Percentiles rank a stretch among this genome's conserved stretches.
Conservation (phyloP, 2,329 filamentous ascomycete genomes). For the Stylonectria norvegica region DNA sequence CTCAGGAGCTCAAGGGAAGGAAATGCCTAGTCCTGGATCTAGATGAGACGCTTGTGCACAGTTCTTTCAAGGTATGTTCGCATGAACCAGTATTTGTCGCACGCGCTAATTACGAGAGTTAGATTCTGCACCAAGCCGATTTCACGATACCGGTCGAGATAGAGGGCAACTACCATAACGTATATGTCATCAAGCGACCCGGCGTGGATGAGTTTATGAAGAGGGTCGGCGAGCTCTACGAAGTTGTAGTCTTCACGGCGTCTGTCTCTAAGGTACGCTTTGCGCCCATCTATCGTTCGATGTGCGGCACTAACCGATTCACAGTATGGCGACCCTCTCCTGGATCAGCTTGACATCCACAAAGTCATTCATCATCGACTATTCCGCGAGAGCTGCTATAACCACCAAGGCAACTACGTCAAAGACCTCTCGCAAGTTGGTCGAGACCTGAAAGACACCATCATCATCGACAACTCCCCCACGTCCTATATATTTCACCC, state of each 20-base stretch:
- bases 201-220: constrained; percentile 99
- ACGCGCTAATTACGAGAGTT: constrained; percentile 20
- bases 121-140: constrained; percentile 97
- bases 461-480: constrained; percentile 99
- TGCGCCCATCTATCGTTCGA: neutral
- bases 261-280: constrained; percentile 85
- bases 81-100: neutral
- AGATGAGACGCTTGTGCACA: constrained; percentile 95
- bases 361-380: constrained; percentile 92
- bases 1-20: constrained; percentile 74
- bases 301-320: constrained; percentile 21
- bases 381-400: constrained; percentile 98
- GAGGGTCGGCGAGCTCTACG: constrained; percentile 92
- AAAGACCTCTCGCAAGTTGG: constrained; percentile 98
- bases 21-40: constrained; percentile 95
- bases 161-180: constrained; percentile 97
- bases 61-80: constrained; percentile 84
- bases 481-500: constrained; percentile 99
- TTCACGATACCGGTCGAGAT: constrained; percentile 99
- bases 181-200: constrained; percentile 99
- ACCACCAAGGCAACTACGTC: constrained; percentile 98
- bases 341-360: constrained; percentile 97
- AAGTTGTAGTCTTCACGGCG: constrained; percentile 97
- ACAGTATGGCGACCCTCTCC: constrained; percentile 89
- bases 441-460: constrained; percentile 91